Evolutionary conservation across 106 monocot genomes (phyloP).

Genomic region (Dendrobium huoshanense): DNA sequence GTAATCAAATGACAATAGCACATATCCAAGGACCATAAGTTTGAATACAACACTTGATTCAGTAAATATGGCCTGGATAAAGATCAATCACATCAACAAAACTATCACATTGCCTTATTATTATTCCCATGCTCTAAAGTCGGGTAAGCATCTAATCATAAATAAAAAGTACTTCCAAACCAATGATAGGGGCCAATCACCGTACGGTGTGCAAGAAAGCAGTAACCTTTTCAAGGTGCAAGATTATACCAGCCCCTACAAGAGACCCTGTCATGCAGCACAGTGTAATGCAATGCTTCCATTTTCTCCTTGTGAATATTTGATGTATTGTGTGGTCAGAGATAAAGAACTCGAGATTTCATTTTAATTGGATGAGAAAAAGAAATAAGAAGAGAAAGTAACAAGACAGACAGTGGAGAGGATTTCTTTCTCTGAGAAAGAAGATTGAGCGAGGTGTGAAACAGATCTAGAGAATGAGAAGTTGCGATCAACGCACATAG

Average conservation of each 20-base stretch:
- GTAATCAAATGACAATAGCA: not conserved
- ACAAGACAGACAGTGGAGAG: not conserved
- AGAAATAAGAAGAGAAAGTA: not conserved
- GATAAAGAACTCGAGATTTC: not conserved
- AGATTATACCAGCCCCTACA: not conserved
- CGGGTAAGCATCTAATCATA: not conserved
- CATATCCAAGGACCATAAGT: not conserved
- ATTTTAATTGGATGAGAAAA: too few relatives aligned
- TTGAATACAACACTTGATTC: not conserved
- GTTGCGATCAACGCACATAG: too few relatives aligned
- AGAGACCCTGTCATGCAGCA: not conserved
- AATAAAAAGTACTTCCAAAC: not conserved
- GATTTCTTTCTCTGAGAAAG: not conserved
- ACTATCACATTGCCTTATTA: not conserved
- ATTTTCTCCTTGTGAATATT: too few relatives aligned
- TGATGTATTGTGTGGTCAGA: not conserved
- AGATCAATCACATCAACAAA: not conserved
- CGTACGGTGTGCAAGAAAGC: not conserved
- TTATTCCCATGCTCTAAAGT: not conserved
- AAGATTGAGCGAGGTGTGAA: not conserved
- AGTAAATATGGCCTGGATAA: not conserved
- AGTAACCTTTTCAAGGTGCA: not conserved
- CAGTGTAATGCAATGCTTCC: not conserved
- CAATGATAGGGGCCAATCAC: not conserved
- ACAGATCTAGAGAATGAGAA: not conserved